Conservation (phyloP, 768 basidiomycete species). For the Leccinum olivaceopallidum region DNA sequence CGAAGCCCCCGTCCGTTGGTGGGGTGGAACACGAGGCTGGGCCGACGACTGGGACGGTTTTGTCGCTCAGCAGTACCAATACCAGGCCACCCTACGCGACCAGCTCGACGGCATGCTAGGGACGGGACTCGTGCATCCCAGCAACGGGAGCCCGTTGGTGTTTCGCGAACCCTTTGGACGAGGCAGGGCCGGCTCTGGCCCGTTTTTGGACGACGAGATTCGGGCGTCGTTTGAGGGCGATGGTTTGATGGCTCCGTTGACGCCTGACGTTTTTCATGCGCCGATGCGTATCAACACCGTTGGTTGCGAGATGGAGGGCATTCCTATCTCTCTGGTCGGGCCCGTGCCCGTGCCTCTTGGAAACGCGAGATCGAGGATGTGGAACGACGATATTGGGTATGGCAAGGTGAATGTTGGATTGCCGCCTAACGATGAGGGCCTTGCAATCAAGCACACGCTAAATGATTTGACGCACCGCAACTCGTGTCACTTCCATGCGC, state of each 20-base stretch:
- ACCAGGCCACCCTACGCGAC: background rate
- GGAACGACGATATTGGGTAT: background rate
- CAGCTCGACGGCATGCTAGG: background rate
- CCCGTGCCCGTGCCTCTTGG: constrained; percentile 9
- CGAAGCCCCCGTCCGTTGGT: constrained; percentile 22
- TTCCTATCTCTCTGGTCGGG: constrained; percentile 1
- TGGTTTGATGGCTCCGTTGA: background rate
- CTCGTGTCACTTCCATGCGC: background rate
- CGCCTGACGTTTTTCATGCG: background rate
- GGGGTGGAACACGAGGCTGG: constrained; percentile 21
- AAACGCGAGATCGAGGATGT: background rate
- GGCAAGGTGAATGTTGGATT: constrained; percentile 4
- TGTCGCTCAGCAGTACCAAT: background rate
- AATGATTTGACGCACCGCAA: constrained; percentile 1
- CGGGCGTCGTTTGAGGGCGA: constrained; percentile 18
- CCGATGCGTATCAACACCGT: background rate
- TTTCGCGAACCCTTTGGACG: constrained; percentile 10
- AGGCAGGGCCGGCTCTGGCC: background rate
- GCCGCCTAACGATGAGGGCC: background rate
- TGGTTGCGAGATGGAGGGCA: constrained; percentile 3
- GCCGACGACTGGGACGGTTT: constrained; percentile 19
- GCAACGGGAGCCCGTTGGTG: background rate
- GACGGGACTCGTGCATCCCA: background rate
- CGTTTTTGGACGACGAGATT: constrained; percentile 25
- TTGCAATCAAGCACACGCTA: background rate